Evolutionary conservation across 2,329 filamentous ascomycete genomes (phyloP).

Genomic region (Corinectria fuckeliana): DNA sequence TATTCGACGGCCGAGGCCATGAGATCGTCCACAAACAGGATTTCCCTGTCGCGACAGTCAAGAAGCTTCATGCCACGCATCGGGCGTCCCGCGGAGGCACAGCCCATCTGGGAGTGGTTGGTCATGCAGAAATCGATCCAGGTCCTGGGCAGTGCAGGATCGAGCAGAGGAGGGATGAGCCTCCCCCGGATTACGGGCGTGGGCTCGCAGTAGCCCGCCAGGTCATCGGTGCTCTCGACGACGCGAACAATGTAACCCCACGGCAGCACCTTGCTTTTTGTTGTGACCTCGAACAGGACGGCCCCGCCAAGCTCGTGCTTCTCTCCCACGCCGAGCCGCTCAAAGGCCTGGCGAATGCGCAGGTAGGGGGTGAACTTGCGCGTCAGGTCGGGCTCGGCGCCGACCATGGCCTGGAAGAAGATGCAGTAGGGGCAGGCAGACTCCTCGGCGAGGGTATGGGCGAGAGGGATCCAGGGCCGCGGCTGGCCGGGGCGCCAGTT

Average conservation of each 20-base stretch:
- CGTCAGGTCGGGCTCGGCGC: constrained; percentile 36
- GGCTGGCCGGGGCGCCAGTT: constrained; percentile 46
- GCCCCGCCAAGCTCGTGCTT: constrained; percentile 46
- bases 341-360: constrained; percentile 47
- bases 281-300: constrained; percentile 46
- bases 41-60: constrained; percentile 39
- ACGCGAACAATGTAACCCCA: constrained; percentile 47
- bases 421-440: constrained; percentile 47
- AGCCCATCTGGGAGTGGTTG: constrained; percentile 37
- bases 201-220: constrained; percentile 31
- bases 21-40: constrained; percentile 41
- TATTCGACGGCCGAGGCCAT: constrained; percentile 36
- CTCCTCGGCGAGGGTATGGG: constrained; percentile 40
- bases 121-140: constrained; percentile 46
- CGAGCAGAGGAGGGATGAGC: constrained; percentile 40
- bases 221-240: constrained; percentile 33
- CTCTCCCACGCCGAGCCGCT: constrained; percentile 45
- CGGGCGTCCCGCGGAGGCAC: constrained; percentile 24
- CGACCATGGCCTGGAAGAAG: constrained; percentile 47
- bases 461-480: constrained; percentile 46
- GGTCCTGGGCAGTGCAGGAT: constrained; percentile 39
- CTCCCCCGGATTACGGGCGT: constrained; percentile 41
- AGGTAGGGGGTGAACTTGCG: constrained; percentile 48
- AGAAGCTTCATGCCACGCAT: constrained; percentile 42
- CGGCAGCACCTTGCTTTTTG: constrained; percentile 44